phyloP scores from a whole-genome alignment of 371 early-diverging fungal species.

The Rhizopus delemar region DNA sequence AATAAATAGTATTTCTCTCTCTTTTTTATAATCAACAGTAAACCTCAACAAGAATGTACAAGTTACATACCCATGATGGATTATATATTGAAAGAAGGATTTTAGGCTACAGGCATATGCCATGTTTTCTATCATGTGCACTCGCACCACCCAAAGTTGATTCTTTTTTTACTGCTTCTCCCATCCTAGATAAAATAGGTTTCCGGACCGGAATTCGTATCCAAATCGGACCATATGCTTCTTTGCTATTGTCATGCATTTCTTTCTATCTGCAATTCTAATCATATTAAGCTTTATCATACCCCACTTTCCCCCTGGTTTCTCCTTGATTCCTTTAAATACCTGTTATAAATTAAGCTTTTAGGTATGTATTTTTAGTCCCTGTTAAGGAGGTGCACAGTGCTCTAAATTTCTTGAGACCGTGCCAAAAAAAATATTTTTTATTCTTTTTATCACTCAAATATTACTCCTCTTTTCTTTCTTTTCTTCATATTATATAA shows the following conservation, averaged over 20 bases:
- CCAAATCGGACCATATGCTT: not conserved
- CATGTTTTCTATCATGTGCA: not conserved
- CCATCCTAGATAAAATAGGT: not conserved
- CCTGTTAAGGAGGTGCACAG: not conserved
- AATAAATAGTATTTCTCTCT: too few species aligned
- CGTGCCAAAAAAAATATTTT: not conserved
- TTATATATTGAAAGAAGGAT: conserved; percentile 22
- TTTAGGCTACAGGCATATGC: not conserved
- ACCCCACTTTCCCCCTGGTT: too few species aligned
- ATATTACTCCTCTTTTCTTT: too few species aligned
- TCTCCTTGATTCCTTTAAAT: too few species aligned
- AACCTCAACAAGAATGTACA: not conserved
- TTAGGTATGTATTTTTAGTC: not conserved
- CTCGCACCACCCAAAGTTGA: not conserved
- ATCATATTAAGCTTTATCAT: too few species aligned
- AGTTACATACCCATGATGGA: conserved; percentile 24
- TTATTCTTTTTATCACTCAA: too few species aligned
- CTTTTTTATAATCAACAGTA: too few species aligned
- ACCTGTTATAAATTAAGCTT: not conserved
- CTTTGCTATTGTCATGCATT: not conserved
- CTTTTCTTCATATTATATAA: not conserved
- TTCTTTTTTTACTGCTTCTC: not conserved
- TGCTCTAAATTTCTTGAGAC: too few species aligned
- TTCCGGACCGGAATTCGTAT: not conserved
- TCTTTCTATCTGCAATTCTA: not conserved